Evolutionary conservation across 202 grass and related monocot genomes (phyloP).

Genomic region (Schoenoplectus tabernaemontani): DNA sequence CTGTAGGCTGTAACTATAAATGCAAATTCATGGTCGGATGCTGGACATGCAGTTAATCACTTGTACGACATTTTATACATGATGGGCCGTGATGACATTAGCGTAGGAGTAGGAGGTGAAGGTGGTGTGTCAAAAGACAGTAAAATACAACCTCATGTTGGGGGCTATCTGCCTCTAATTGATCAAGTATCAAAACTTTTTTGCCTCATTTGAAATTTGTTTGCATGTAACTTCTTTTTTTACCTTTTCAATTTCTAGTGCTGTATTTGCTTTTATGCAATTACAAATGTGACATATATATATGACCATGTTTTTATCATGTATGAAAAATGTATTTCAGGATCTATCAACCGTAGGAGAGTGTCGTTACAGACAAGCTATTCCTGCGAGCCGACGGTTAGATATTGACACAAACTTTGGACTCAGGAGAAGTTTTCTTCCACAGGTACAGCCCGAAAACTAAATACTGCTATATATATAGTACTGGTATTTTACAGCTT

Average conservation of each 20-base stretch:
- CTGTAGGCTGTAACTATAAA: conserved; percentile 57
- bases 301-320: not conserved
- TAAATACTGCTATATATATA: conserved; percentile 1
- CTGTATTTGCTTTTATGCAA: not conserved
- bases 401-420: conserved; percentile 48
- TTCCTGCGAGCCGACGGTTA: conserved; percentile 39
- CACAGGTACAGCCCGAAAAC: conserved; percentile 36
- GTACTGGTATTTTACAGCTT: not conserved
- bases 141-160: conserved; percentile 49
- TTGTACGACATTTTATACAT: conserved; percentile 77
- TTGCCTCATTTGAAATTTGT: not conserved
- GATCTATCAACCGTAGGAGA: conserved; percentile 41
- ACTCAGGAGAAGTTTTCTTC: conserved; percentile 56
- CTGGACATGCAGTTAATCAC: conserved; percentile 68
- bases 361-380: conserved; percentile 60
- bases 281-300: not conserved
- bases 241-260: not conserved
- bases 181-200: conserved; percentile 44
- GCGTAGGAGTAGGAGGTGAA: conserved; percentile 57
- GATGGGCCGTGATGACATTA: conserved; percentile 77
- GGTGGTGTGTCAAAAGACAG: conserved; percentile 58
- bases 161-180: conserved; percentile 67
- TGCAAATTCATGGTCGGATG: conserved; percentile 55
- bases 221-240: not conserved
- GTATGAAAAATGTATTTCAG: conserved; percentile 28